Evolutionary conservation across 2,329 filamentous ascomycete genomes (phyloP).

Genomic region (Fusarium pseudocircinatum): DNA sequence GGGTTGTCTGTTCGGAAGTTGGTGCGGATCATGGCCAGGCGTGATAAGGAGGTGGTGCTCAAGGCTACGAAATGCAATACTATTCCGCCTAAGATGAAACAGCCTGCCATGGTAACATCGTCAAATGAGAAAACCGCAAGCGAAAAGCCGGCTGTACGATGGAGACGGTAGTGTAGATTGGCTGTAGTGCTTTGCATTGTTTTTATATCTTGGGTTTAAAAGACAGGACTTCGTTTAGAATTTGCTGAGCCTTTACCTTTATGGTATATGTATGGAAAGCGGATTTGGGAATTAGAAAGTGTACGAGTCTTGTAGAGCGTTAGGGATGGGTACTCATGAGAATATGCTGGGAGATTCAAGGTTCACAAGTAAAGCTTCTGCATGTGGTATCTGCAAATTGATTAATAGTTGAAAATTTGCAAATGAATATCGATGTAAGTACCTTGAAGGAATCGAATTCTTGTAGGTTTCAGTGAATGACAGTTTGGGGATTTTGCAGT

Average conservation of each 20-base stretch:
- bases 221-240: too few species aligned
- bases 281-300: rapidly evolving
- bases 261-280: background rate
- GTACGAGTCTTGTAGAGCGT: rapidly evolving
- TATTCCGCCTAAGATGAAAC: rapidly evolving
- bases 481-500: rapidly evolving
- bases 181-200: background rate
- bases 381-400: background rate
- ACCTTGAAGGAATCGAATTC: background rate
- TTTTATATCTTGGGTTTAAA: rapidly evolving
- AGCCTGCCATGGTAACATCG: too few species aligned
- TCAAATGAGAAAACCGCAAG: rapidly evolving
- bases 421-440: background rate
- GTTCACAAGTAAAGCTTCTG: background rate
- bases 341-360: rapidly evolving
- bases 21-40: background rate
- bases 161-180: background rate
- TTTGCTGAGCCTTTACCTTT: rapidly evolving
- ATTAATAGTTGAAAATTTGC: background rate
- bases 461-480: background rate
- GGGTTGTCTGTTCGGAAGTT: background rate
- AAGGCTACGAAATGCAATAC: rapidly evolving
- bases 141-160: background rate
- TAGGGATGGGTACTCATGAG: background rate
- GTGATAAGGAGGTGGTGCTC: background rate